Conservation (phyloP, 768 basidiomycete genomes). For the Suillus sp. region DNA sequence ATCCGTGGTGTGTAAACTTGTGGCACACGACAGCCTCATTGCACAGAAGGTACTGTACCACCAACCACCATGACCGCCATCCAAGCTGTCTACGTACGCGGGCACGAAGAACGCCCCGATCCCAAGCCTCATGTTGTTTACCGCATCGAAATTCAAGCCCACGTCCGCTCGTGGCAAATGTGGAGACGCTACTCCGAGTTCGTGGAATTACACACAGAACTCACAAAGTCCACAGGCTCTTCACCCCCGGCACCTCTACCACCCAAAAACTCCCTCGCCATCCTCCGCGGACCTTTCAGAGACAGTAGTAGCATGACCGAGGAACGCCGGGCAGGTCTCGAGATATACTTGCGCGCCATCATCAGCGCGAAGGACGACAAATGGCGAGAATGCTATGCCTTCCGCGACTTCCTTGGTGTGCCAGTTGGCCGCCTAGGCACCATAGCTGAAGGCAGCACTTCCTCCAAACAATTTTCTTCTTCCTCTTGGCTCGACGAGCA, state of each 20-base stretch:
- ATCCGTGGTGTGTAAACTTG: background rate
- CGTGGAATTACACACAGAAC: constrained; percentile 79
- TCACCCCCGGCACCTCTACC: constrained; percentile 81
- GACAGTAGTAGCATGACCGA: constrained; percentile 65
- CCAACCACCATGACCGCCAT: constrained; percentile 61
- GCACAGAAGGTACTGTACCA: constrained; percentile 4
- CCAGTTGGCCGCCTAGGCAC: constrained; percentile 60
- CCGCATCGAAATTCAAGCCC: constrained; percentile 81
- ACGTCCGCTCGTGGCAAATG: constrained; percentile 92
- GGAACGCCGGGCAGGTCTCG: constrained; percentile 76
- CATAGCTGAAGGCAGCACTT: constrained; percentile 28
- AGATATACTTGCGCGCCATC: constrained; percentile 85
- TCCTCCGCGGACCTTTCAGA: constrained; percentile 55
- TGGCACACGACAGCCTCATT: background rate
- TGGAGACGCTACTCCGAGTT: constrained; percentile 96
- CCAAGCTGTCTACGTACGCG: constrained; percentile 72
- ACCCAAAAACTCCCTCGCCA: constrained; percentile 76
- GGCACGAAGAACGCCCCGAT: constrained; percentile 63
- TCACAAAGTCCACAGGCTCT: constrained; percentile 77
- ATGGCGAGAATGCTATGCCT: constrained; percentile 80
- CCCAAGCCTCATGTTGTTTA: constrained; percentile 86
- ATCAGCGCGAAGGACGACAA: constrained; percentile 76
- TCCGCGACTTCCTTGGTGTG: constrained; percentile 86
- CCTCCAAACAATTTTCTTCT: constrained; percentile 60
- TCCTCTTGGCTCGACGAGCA: constrained; percentile 93